phyloP scores from a whole-genome alignment of 306 rosid species.

The Abrus pulchellus region DNA sequence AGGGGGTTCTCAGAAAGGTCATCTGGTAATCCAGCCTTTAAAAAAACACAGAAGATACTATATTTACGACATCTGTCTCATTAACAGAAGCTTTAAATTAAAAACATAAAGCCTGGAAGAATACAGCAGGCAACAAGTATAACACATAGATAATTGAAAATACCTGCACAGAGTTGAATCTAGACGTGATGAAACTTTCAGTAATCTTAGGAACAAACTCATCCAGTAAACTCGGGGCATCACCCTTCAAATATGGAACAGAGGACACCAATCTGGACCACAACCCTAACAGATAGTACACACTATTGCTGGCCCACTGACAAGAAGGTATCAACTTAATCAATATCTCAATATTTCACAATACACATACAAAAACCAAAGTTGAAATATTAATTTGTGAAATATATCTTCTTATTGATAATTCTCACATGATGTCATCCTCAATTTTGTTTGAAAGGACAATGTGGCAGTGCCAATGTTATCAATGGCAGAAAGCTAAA shows the following conservation, averaged over 20 bases:
- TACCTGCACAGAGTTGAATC: slow-evolving; percentile 98
- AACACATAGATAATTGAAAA: slow-evolving; percentile 43
- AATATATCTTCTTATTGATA: slow-evolving; percentile 22
- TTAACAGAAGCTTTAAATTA: slow-evolving; percentile 21
- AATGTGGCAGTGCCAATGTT: not conserved
- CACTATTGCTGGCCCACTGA: slow-evolving; percentile 99
- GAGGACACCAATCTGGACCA: slow-evolving; percentile 99
- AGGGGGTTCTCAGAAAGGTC: slow-evolving; percentile 98
- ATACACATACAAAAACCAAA: slow-evolving; percentile 36
- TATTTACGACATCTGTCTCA: slow-evolving; percentile 30
- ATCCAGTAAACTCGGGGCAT: slow-evolving; percentile 96
- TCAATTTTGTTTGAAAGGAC: slow-evolving; percentile 21
- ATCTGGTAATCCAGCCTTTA: slow-evolving; percentile 85
- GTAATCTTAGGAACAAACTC: slow-evolving; percentile 99
- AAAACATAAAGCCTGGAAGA: slow-evolving; percentile 35
- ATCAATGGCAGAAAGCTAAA: too few species aligned
- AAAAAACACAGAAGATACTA: slow-evolving; percentile 47
- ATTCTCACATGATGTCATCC: slow-evolving; percentile 40
- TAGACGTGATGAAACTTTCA: slow-evolving; percentile 93
- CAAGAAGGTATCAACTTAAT: slow-evolving; percentile 52
- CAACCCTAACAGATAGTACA: slow-evolving; percentile 93
- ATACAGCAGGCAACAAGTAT: slow-evolving; percentile 36
- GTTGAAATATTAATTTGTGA: slow-evolving; percentile 24
- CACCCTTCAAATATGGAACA: slow-evolving; percentile 98
- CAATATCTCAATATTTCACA: slow-evolving; percentile 54